Conservation (phyloP, 495 filamentous ascomycete genomes). For the Sabuloglossum arenarium region DNA sequence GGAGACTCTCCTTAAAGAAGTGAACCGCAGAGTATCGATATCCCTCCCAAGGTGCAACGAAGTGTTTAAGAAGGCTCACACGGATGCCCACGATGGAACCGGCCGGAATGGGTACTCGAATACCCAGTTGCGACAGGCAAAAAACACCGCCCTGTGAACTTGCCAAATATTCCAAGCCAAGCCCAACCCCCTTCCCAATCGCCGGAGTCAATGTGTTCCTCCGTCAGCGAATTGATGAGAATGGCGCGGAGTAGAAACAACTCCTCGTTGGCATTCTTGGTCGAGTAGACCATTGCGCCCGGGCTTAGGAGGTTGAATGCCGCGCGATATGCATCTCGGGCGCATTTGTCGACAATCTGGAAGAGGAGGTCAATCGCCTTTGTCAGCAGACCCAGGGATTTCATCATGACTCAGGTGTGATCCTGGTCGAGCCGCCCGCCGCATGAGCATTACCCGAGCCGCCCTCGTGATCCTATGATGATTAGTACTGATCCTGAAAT, state of each 20-base stretch:
- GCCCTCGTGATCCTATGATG: no score
- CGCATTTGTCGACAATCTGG: not conserved
- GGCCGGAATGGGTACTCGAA: not conserved
- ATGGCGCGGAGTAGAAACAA: not conserved
- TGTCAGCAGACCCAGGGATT: not conserved
- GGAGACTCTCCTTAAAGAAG: not conserved
- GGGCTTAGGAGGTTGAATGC: not conserved
- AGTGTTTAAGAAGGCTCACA: not conserved
- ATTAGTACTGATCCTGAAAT: no score
- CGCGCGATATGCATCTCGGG: not conserved
- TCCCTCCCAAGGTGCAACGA: not conserved
- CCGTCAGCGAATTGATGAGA: not conserved
- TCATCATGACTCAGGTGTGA: no score
- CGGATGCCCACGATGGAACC: not conserved
- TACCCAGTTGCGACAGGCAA: not conserved
- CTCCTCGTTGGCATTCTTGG: not conserved
- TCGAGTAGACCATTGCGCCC: not conserved
- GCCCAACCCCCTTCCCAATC: not conserved
- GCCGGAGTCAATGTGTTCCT: not conserved
- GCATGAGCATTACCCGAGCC: no score
- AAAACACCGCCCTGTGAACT: not conserved
- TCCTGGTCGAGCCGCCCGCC: no score
- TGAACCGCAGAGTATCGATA: not conserved
- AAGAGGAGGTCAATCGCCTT: not conserved
- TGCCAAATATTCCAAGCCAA: not conserved